Evolutionary conservation across 106 monocot genomes (phyloP).

Genomic region (Cymbidium sinense): DNA sequence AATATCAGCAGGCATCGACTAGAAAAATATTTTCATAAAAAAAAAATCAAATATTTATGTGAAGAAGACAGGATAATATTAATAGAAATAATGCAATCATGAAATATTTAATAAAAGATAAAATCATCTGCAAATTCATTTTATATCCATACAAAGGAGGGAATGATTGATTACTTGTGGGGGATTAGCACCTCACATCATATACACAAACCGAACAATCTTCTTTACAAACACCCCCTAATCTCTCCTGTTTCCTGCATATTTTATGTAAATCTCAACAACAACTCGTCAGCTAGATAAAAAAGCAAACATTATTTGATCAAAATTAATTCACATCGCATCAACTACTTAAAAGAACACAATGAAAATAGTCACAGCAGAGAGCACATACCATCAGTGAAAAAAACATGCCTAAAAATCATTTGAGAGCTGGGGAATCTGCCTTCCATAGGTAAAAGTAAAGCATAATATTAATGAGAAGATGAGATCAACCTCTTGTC

Average conservation of each 20-base stretch:
- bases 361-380: not conserved
- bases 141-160: no score
- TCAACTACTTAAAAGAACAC: not conserved
- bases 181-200: not conserved
- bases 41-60: no score
- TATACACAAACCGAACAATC: not conserved
- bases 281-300: not conserved
- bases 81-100: no score
- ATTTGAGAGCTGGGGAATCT: not conserved
- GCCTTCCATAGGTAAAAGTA: not conserved
- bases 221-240: not conserved
- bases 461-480: not conserved
- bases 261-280: not conserved
- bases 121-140: no score
- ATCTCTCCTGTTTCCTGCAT: not conserved
- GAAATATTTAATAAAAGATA: no score
- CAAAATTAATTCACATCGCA: not conserved
- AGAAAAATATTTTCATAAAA: no score
- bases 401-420: not conserved
- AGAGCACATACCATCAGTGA: no score
- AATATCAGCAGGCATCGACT: no score
- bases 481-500: constrained; percentile 48
- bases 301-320: not conserved
- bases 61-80: no score
- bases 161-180: not conserved